Evolutionary conservation across 768 basidiomycete species (phyloP).

Genomic region (Hydnum rufescens): DNA sequence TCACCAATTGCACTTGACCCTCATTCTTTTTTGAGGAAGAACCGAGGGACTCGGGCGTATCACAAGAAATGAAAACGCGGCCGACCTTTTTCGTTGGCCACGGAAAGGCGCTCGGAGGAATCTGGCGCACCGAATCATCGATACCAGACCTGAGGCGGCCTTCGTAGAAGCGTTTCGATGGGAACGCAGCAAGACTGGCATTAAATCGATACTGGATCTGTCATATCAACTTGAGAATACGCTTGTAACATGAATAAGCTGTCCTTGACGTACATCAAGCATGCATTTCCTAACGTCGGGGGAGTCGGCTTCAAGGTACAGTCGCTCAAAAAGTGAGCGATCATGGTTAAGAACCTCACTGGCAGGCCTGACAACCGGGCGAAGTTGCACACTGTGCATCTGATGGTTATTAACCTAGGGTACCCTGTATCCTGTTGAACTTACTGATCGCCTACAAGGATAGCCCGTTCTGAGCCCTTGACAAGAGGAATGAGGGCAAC

Average conservation of each 20-base stretch:
- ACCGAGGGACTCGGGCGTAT: constrained; percentile 35
- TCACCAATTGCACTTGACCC: constrained; percentile 35
- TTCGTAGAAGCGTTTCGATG: constrained; percentile 44
- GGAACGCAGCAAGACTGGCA: constrained; percentile 34
- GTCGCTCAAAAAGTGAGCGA: constrained; percentile 38
- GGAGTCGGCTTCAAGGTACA: constrained; percentile 25
- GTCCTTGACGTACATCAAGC: constrained; percentile 30
- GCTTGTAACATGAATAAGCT: no score
- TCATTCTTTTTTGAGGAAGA: constrained; percentile 40
- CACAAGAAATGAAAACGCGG: constrained; percentile 30
- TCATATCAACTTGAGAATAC: background rate
- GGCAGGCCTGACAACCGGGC: constrained; percentile 43
- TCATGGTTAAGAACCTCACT: constrained; percentile 37
- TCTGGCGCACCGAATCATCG: constrained; percentile 12
- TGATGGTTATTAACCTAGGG: background rate
- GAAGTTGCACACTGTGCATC: constrained; percentile 36
- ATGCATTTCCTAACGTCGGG: constrained; percentile 33
- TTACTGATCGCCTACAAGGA: constrained; percentile 54
- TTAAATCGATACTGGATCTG: constrained; percentile 49
- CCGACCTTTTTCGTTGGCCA: constrained; percentile 28
- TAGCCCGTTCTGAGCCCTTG: constrained; percentile 36
- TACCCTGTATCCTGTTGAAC: constrained; percentile 13
- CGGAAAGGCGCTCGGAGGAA: constrained; percentile 29
- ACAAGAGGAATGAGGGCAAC: constrained; percentile 45
- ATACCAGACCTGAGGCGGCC: constrained; percentile 30